Evolutionary conservation across 202 grass and related monocot species (phyloP).

Genomic region (Cymbopogon flexuosus): DNA sequence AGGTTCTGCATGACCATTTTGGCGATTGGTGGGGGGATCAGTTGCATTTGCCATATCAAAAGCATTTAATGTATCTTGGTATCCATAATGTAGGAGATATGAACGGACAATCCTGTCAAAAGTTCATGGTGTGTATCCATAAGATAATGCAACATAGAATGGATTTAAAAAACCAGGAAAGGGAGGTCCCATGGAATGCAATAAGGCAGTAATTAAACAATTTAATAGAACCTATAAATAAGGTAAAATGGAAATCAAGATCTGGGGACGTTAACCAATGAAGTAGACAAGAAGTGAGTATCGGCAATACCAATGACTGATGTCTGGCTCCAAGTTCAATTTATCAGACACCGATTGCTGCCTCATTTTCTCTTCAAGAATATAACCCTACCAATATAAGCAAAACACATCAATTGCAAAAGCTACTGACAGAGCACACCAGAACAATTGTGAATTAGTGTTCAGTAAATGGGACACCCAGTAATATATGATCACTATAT

Average conservation of each 20-base stretch:
- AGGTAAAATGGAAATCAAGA: conserved; percentile 15
- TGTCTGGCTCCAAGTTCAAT: conserved; percentile 51
- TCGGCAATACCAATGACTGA: conserved; percentile 64
- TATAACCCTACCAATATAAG: conserved; percentile 62
- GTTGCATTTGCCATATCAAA: conserved; percentile 76
- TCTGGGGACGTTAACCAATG: neutral
- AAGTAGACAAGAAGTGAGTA: conserved; percentile 11
- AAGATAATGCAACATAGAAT: conserved; percentile 15
- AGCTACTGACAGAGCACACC: neutral
- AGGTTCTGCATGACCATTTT: conserved; percentile 67
- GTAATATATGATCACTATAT: neutral
- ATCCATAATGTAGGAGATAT: conserved; percentile 94
- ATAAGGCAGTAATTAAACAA: neutral
- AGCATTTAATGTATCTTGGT: conserved; percentile 91
- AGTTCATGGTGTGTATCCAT: conserved; percentile 5
- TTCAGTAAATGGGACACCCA: conserved; percentile 6
- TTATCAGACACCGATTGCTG: conserved; percentile 60
- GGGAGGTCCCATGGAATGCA: neutral
- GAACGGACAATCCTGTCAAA: conserved; percentile 75
- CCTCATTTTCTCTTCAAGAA: conserved; percentile 75
- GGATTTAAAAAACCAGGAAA: conserved; percentile 12
- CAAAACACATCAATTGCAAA: conserved; percentile 20
- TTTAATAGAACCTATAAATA: conserved; percentile 8
- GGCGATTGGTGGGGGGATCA: conserved; percentile 43
- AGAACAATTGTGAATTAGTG: neutral